phyloP scores from a whole-genome alignment of 768 basidiomycete species.

The Lentinus tigrinus region DNA sequence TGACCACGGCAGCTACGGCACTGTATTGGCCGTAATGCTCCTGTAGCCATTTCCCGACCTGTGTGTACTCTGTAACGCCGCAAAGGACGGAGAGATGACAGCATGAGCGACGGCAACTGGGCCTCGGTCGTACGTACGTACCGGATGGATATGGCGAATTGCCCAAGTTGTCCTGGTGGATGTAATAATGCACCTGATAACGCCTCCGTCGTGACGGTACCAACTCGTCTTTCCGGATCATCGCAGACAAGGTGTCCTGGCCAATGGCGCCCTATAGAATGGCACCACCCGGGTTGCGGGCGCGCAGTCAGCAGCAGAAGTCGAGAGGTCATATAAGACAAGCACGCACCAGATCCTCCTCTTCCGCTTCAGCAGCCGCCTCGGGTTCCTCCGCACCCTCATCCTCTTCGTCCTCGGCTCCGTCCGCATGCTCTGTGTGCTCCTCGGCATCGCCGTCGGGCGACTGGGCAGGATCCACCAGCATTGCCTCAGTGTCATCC shows the following conservation, averaged over 20 bases:
- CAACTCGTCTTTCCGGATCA: slow-evolving; percentile 75
- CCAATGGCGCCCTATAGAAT: slow-evolving; percentile 62
- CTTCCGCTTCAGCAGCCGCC: neutral
- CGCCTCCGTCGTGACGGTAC: slow-evolving; percentile 57
- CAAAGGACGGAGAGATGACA: neutral
- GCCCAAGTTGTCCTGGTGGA: slow-evolving; percentile 38
- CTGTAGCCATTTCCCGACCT: slow-evolving; percentile 62
- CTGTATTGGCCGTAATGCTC: slow-evolving; percentile 55
- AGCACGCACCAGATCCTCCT: slow-evolving; percentile 18
- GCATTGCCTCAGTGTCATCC: neutral
- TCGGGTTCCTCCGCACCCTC: neutral
- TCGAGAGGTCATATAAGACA: slow-evolving; percentile 1
- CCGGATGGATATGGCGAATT: slow-evolving; percentile 63
- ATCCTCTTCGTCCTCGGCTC: neutral
- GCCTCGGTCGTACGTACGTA: slow-evolving; percentile 29
- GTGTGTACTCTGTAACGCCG: slow-evolving; percentile 60
- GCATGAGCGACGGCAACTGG: slow-evolving; percentile 7
- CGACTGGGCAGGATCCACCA: neutral
- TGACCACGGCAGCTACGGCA: slow-evolving; percentile 60
- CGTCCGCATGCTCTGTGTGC: slow-evolving; percentile 1
- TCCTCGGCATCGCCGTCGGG: neutral
- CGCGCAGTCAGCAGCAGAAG: neutral
- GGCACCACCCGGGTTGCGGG: no score
- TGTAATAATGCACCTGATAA: slow-evolving; percentile 44
- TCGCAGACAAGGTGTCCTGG: slow-evolving; percentile 68